A percentile compares a stretch with the other conserved stretches of the same genome.
Conservation (phyloP, 2,329 filamentous ascomycete genomes). For the Penicillium sp. region DNA sequence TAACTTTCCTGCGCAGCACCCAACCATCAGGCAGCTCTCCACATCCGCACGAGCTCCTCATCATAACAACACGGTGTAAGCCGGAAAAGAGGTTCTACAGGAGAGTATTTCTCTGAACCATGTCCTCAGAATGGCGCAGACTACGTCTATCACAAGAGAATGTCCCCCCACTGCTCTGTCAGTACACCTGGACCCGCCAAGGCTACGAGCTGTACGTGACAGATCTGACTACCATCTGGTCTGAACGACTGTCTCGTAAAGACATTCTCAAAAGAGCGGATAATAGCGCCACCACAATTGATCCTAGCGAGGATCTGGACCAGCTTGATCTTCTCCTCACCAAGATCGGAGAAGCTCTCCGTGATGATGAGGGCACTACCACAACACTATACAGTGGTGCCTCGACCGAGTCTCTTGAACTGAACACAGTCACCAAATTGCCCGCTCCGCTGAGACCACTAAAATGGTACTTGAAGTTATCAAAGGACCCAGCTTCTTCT, state of each 20-base stretch:
- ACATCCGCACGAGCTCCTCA: not conserved
- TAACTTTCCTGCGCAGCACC: slow-evolving; percentile 13
- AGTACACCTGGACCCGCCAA: slow-evolving; percentile 33
- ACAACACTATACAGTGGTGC: slow-evolving; percentile 32
- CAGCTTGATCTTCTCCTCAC: slow-evolving; percentile 59
- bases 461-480: slow-evolving; percentile 54
- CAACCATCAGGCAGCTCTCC: slow-evolving; percentile 11
- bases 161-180: slow-evolving; percentile 43
- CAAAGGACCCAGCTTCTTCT: slow-evolving; percentile 39
- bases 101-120: slow-evolving; percentile 14
- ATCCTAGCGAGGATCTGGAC: slow-evolving; percentile 58
- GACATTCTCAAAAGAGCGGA: slow-evolving; percentile 53
- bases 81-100: not conserved
- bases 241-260: slow-evolving; percentile 49
- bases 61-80: not conserved
- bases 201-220: slow-evolving; percentile 59
- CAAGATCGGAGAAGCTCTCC: slow-evolving; percentile 56
- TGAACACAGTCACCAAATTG: slow-evolving; percentile 52
- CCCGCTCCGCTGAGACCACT: slow-evolving; percentile 57
- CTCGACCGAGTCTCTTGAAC: slow-evolving; percentile 40
- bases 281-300: slow-evolving; percentile 56
- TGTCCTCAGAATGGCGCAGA: slow-evolving; percentile 40
- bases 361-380: slow-evolving; percentile 33
- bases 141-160: slow-evolving; percentile 29
- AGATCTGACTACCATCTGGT: slow-evolving; percentile 61